Evolutionary conservation across 2,329 filamentous ascomycete species (phyloP).

Genomic region (Chrysosporium keratinophilum): DNA sequence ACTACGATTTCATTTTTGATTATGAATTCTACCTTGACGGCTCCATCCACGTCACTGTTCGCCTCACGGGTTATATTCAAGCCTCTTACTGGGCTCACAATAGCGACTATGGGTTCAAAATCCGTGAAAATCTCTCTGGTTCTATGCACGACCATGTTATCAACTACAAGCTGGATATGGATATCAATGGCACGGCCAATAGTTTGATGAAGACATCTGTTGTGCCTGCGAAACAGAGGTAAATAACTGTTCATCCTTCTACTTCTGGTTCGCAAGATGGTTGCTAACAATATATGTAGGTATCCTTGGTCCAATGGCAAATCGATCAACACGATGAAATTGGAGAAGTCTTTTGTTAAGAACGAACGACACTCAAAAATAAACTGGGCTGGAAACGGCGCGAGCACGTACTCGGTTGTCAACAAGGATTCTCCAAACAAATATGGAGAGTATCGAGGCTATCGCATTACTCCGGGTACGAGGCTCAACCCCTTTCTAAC

Average conservation of each 20-base stretch:
- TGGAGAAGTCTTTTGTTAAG: constrained; percentile 37
- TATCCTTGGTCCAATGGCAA: constrained; percentile 16
- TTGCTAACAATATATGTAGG: constrained; percentile 1
- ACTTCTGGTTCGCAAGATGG: not conserved
- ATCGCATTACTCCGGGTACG: constrained; percentile 9
- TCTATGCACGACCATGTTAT: constrained; percentile 49
- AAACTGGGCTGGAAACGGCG: constrained; percentile 42
- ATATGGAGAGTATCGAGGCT: constrained; percentile 45
- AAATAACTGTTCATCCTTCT: not conserved
- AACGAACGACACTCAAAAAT: constrained; percentile 33
- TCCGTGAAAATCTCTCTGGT: constrained; percentile 17
- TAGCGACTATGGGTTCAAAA: constrained; percentile 31
- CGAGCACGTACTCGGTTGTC: constrained; percentile 42
- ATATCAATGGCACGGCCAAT: constrained; percentile 37
- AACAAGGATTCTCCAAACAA: constrained; percentile 42
- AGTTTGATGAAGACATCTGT: constrained; percentile 11
- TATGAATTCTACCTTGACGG: constrained; percentile 36
- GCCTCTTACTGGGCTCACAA: constrained; percentile 41
- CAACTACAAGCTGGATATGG: constrained; percentile 47
- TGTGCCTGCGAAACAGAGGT: constrained; percentile 8
- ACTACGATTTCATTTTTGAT: constrained; percentile 39
- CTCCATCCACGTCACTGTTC: constrained; percentile 41
- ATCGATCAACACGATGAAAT: constrained; percentile 25
- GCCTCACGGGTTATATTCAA: constrained; percentile 46
- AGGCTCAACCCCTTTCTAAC: not conserved